Base-by-base conservation (phyloP, 768 basidiomycete genomes). In the Amanita inopinata region DNA sequence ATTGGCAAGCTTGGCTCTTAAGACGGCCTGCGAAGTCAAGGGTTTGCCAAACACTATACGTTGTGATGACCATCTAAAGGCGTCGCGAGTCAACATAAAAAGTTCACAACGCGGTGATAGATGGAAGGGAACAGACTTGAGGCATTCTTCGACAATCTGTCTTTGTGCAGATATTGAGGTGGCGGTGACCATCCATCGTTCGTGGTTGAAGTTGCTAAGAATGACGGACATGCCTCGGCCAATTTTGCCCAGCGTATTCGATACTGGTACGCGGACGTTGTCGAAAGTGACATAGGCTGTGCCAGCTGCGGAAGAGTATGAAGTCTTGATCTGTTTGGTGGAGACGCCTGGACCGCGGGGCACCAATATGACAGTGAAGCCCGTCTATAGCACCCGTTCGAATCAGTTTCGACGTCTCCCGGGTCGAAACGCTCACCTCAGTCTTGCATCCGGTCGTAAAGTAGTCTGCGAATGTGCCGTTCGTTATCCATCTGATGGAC, bases 31-130 rank as follows among this genome's bases (percentile, higher is more conserved):
- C 19, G 78, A 66, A 42, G 73, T 73, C 42, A 91, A 67, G 14
- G 86, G 85, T 57, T 91, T 93, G 12, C 90, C 91, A 54, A 96
- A 97, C 12, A 90, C 90, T 40, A 83, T 71, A 31, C 93, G 80
- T 53, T 96, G 89, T 43, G 80, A 77, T 12, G 86, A 71, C 92
- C 92, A 97, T 54, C 84, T 89, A 46, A 50, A n/a, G n/a, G n/a
- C n/a, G n/a, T n/a, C n/a, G n/a, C n/a, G n/a, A n/a, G n/a, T n/a
- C n/a, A n/a, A n/a, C n/a, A n/a, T n/a, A n/a, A n/a, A n/a, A n/a
- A n/a, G n/a, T n/a, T 46, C 43, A 44, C 45, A 33, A 2, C 20
- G 39, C 48, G 34, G 33, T 27, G 11, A 38, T 11, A 28, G 27
- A 45, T 4, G 1, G 22, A 46, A 4, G 8, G 9, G 28, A 27